Evolutionary conservation across 2,329 filamentous ascomycete species (phyloP), one percentile per base, ranked within the genome.

Genomic region (Trichothecium roseum): DNA sequence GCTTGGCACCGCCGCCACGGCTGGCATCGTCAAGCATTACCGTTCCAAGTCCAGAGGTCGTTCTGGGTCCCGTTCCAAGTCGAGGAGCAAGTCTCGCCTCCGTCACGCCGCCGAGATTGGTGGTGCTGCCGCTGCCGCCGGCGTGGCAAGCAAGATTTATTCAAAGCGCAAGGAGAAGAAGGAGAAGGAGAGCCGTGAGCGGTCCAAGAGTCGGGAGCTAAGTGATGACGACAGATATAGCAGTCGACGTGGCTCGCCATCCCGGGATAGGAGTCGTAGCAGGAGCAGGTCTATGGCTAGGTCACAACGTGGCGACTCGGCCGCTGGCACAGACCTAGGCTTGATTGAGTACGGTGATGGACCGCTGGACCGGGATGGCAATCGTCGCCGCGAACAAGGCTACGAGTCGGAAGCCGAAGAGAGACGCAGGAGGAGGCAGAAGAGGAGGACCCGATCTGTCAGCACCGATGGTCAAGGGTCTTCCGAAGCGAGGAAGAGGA

Each of bases 311-410:
- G 64, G 65, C 48, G 64, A 68, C 55, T 59, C 60, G 51, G 59
- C 57, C 54, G 66, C 70, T 78, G 74, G 78, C 72, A 68, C 66
- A 63, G 72, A 77, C 62, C 62, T 78, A 75, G 75, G 74, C 62
- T 66, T 78, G 66, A 72, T 80, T 68, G 72, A 79, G 56, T 80
- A 80, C 63, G 75, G 75, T 46, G 64, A 62, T 51, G 65, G 69
- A 45, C 73, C 74, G 47, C 63, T 80, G 44, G 57, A 59, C 45
- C 62, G 62, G 42, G 50, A 56, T 40, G 53, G 57, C 44, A 55
- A 53, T 32, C 50, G 56, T 42, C 52, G 55, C 32, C 45, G 47
- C 18, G 51, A 47, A 28, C 48, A 57, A 38, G 59, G 55, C 38
- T 68, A 70, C 50, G 69, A 69, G 38, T 66, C 66, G 37, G 67